Percentiles rank a stretch among this genome's conserved stretches.
These are phyloP conservation scores for Cyberlindnera nakhonratchasimensis DNA, from an alignment of 805 yeast genomes.

Conservation along the genomic window DNA sequence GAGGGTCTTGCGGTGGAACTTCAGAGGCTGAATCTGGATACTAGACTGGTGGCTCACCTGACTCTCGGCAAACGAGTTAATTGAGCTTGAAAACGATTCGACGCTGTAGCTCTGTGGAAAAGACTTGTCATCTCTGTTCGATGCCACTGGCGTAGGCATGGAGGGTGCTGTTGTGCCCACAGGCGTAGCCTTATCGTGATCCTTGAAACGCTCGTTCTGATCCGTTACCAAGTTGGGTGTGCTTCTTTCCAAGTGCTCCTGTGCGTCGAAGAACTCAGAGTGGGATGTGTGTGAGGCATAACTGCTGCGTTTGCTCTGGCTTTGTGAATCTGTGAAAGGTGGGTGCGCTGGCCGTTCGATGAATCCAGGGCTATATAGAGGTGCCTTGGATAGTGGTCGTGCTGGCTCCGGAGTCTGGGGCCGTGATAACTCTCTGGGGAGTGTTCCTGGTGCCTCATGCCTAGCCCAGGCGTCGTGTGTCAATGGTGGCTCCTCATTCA, in stretches of 20 bases:
- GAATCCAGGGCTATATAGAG: conserved; percentile 5
- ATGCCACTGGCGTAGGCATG: too few species aligned
- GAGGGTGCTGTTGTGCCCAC: neutral
- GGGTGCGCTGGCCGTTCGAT: conserved; percentile 2
- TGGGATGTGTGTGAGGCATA: conserved; percentile 7
- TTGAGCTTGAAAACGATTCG: conserved; percentile 6
- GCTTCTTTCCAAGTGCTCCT: conserved; percentile 7
- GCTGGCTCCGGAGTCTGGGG: conserved; percentile 3
- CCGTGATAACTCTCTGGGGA: neutral
- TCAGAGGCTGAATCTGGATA: conserved; percentile 22
- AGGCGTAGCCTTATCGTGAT: neutral
- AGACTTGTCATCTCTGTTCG: too few species aligned
- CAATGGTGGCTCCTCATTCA: neutral
- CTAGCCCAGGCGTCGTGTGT: neutral
- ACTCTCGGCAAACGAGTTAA: conserved; percentile 8
- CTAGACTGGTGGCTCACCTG: conserved; percentile 13
- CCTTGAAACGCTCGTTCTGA: neutral
- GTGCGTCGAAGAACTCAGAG: conserved; percentile 20
- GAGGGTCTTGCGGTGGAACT: conserved; percentile 22
- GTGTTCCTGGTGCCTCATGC: neutral
- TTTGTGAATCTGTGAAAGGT: neutral
- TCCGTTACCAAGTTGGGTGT: neutral
- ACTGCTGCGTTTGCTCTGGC: conserved; percentile 8
- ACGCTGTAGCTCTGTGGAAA: conserved; percentile 2
- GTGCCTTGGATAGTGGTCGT: conserved; percentile 4